Evolutionary conservation across 495 filamentous ascomycete species (phyloP).

Genomic region (Xylaria curta): DNA sequence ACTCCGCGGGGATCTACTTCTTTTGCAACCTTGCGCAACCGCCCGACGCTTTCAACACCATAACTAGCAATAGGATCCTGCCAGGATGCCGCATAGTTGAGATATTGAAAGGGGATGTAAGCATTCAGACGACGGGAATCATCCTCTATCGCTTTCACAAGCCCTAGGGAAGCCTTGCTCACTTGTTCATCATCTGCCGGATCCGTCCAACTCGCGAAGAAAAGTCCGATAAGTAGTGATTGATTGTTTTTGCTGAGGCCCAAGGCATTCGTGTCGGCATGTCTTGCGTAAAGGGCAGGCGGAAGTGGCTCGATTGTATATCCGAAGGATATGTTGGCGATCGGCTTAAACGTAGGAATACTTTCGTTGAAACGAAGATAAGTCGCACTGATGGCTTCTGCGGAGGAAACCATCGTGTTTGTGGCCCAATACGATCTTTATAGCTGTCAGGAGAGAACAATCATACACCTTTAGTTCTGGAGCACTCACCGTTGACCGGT

Average conservation of each 20-base stretch:
- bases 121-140: slow-evolving; percentile 47
- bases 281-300: slow-evolving; percentile 1
- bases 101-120: slow-evolving; percentile 37
- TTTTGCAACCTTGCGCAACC: slow-evolving; percentile 42
- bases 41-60: slow-evolving; percentile 34
- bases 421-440: background rate
- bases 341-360: background rate
- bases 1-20: slow-evolving; percentile 53
- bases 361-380: slow-evolving; percentile 17
- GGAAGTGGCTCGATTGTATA: slow-evolving; percentile 7
- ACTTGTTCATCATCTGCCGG: slow-evolving; percentile 19
- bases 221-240: background rate
- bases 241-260: slow-evolving; percentile 5
- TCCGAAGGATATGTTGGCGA: background rate
- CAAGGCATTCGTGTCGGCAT: background rate
- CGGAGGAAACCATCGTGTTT: slow-evolving; percentile 10
- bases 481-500: background rate
- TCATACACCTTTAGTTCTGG: background rate
- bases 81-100: slow-evolving; percentile 43
- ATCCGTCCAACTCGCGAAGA: background rate
- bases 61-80: slow-evolving; percentile 42
- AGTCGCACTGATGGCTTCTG: background rate
- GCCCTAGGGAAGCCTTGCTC: slow-evolving; percentile 24
- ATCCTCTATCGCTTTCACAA: slow-evolving; percentile 29
- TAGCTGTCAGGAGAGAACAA: background rate